A percentile compares a stretch with the other conserved stretches of the same genome.
These are phyloP conservation scores for Leonotis leonurus DNA, from an alignment of 257 asterid genomes.

Conservation along the genomic window DNA sequence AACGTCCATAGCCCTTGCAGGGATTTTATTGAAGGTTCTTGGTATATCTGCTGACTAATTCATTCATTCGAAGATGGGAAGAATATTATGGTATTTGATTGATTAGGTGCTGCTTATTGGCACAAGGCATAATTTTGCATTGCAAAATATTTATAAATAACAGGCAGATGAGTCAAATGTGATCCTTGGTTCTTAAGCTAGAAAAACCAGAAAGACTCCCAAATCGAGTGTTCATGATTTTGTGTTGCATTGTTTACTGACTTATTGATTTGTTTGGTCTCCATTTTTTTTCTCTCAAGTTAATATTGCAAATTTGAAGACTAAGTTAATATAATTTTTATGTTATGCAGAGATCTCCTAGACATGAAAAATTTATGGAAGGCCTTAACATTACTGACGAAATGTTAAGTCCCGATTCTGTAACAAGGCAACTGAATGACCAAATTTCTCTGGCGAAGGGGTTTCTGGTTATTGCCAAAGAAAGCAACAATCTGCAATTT, in stretches of 20 bases:
- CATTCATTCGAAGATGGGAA: no score
- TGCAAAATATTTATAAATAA: no score
- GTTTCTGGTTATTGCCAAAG: slow-evolving; percentile 52
- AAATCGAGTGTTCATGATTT: no score
- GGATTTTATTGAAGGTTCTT: not conserved
- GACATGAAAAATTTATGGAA: slow-evolving; percentile 40
- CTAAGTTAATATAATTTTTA: not conserved
- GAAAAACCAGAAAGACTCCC: no score
- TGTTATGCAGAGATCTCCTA: slow-evolving; percentile 37
- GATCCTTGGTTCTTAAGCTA: no score
- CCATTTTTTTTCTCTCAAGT: not conserved
- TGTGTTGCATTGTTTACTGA: not conserved
- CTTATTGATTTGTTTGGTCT: not conserved
- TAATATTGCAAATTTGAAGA: not conserved
- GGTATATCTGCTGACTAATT: not conserved
- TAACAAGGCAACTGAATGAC: slow-evolving; percentile 56
- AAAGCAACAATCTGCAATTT: slow-evolving; percentile 55
- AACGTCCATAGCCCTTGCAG: not conserved
- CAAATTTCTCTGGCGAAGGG: slow-evolving; percentile 61
- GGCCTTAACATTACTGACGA: slow-evolving; percentile 59
- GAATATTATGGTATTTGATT: no score
- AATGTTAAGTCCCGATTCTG: slow-evolving; percentile 51
- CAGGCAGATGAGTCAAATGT: no score
- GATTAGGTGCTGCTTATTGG: no score
- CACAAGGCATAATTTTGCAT: no score